These are phyloP conservation scores for Schizochytrium sp. DNA, from an alignment of 108 stramenopile species.

Conservation along the genomic window DNA sequence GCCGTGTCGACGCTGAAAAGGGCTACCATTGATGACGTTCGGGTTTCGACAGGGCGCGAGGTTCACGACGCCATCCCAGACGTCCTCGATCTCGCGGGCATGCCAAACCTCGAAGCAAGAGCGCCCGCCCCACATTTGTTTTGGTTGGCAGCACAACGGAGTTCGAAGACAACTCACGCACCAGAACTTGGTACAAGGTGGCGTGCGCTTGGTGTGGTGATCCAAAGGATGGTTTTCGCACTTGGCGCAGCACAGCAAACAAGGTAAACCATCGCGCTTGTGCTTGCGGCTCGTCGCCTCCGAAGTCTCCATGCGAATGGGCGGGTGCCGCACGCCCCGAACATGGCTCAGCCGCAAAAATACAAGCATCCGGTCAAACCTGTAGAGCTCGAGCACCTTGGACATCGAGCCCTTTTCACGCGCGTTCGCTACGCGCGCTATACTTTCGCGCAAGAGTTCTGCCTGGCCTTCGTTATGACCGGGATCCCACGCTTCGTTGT, in stretches of 20 bases:
- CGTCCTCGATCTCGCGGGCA: background rate
- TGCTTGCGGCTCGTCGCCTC: background rate
- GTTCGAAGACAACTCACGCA: background rate
- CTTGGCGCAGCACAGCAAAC: background rate
- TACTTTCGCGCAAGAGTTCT: background rate
- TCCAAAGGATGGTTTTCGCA: background rate
- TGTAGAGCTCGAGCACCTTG: background rate
- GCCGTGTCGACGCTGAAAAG: background rate
- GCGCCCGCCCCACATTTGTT: background rate
- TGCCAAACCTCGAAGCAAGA: background rate
- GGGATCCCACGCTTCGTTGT: background rate
- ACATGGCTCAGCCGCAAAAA: background rate
- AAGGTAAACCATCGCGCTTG: background rate
- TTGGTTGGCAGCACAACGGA: background rate
- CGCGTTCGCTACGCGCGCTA: background rate
- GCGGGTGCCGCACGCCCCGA: background rate
- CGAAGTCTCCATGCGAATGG: background rate
- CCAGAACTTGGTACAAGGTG: background rate
- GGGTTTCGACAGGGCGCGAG: background rate
- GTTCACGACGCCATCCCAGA: background rate
- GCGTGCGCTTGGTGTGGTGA: background rate
- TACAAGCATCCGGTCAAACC: background rate
- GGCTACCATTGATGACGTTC: background rate
- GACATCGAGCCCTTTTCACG: background rate
- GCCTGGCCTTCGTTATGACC: background rate